Evolutionary conservation across 2,329 filamentous ascomycete genomes (phyloP).

Genomic region (Ramularia endophylla): DNA sequence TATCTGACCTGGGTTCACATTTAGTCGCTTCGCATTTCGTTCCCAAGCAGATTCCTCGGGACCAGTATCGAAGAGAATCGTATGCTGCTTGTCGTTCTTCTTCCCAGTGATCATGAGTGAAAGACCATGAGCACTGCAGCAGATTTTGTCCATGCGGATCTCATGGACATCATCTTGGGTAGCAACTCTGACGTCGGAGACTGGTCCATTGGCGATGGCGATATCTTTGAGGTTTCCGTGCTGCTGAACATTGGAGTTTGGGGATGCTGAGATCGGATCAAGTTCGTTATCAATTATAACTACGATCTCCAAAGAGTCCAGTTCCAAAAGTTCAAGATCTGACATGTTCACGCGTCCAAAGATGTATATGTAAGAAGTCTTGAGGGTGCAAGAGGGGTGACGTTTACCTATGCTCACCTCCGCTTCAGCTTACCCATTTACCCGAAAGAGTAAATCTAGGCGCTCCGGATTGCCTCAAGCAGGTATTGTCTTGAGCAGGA

Average conservation of each 20-base stretch:
- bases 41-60: constrained; percentile 23
- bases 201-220: constrained; percentile 8
- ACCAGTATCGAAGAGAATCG: constrained; percentile 25
- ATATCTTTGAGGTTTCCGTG: constrained; percentile 21
- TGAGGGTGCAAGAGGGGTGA: too few species aligned
- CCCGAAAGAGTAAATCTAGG: too few species aligned
- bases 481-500: too few species aligned
- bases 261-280: constrained; percentile 23
- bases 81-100: constrained; percentile 14
- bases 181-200: not conserved
- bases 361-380: too few species aligned
- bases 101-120: constrained; percentile 25
- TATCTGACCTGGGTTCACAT: constrained; percentile 16
- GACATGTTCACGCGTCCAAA: constrained; percentile 9
- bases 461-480: too few species aligned
- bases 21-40: constrained; percentile 20
- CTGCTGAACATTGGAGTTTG: constrained; percentile 17
- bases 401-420: too few species aligned
- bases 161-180: constrained; percentile 11
- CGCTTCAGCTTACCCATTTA: too few species aligned
- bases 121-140: constrained; percentile 25
- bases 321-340: constrained; percentile 14
- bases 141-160: constrained; percentile 24
- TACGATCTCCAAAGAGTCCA: constrained; percentile 23
- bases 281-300: constrained; percentile 27